These are phyloP conservation scores for Acanthamoeba healyi DNA, from an alignment of 208 protist species.

Conservation along the genomic window DNA sequence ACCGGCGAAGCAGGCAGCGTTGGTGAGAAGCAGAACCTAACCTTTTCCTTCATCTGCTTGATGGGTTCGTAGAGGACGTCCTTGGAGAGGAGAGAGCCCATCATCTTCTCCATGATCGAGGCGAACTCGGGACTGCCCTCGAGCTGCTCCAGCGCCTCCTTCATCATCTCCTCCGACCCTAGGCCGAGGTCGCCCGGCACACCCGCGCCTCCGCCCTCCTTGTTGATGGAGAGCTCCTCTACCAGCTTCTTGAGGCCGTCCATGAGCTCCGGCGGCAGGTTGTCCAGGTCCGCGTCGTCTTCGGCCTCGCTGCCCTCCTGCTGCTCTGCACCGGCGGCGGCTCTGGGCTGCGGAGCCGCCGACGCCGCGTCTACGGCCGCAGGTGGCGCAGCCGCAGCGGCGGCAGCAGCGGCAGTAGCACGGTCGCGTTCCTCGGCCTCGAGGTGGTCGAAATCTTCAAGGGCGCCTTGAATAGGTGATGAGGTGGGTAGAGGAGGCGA, in stretches of 20 bases:
- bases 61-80: slow-evolving; percentile 77
- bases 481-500: background rate
- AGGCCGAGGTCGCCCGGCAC: slow-evolving; percentile 8
- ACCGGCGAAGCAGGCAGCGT: background rate
- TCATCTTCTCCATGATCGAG: slow-evolving; percentile 73
- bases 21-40: background rate
- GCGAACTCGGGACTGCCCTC: slow-evolving; percentile 65
- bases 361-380: too few relatives aligned
- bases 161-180: slow-evolving; percentile 56
- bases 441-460: slow-evolving; percentile 71
- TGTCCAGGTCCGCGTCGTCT: slow-evolving; percentile 50
- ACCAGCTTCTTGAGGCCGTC: slow-evolving; percentile 69
- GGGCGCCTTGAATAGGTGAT: slow-evolving; percentile 13
- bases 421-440: slow-evolving; percentile 11
- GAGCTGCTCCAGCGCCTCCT: slow-evolving; percentile 64
- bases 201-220: background rate
- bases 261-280: slow-evolving; percentile 67
- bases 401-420: background rate
- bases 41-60: slow-evolving; percentile 74
- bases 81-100: slow-evolving; percentile 52
- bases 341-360: background rate
- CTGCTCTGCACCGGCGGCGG: background rate
- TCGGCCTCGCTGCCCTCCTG: background rate
- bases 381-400: background rate
- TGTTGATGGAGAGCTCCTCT: slow-evolving; percentile 55